Evolutionary conservation across 2,329 filamentous ascomycete genomes (phyloP).

Genomic region (Ceratocystis alfenasii): DNA sequence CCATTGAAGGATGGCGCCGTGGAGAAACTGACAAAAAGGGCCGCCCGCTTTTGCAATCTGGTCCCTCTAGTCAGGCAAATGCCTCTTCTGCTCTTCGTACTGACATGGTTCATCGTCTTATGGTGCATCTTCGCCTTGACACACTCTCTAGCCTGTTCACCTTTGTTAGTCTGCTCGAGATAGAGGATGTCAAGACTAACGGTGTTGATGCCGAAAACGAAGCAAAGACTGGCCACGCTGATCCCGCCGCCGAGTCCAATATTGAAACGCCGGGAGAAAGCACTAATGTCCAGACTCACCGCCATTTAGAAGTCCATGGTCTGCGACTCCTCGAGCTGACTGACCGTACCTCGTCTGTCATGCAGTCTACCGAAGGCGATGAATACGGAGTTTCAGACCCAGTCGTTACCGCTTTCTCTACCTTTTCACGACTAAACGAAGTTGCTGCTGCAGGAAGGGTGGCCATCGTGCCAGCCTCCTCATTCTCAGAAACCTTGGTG

Average conservation of each 20-base stretch:
- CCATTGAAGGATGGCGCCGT: constrained; percentile 49
- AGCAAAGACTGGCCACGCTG: neutral
- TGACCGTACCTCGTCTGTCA: constrained; percentile 86
- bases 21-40: constrained; percentile 80
- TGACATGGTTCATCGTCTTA: constrained; percentile 45
- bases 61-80: constrained; percentile 24
- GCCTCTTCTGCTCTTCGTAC: constrained; percentile 19
- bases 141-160: constrained; percentile 72
- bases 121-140: constrained; percentile 75
- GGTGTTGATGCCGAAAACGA: constrained; percentile 23
- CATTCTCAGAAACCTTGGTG: constrained; percentile 66
- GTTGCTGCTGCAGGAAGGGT: constrained; percentile 73
- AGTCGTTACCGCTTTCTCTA: constrained; percentile 81
- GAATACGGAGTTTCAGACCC: constrained; percentile 55
- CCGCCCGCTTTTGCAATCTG: constrained; percentile 32
- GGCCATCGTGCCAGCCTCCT: constrained; percentile 62
- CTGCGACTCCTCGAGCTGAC: constrained; percentile 78
- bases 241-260: neutral
- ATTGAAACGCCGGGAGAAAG: constrained; percentile 14
- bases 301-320: constrained; percentile 61
- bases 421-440: constrained; percentile 74
- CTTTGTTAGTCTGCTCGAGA: constrained; percentile 61
- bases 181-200: constrained; percentile 22
- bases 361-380: constrained; percentile 77
- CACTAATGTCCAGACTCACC: constrained; percentile 7